phyloP scores from a whole-genome alignment of 345 rosid species.

The Noccaea caerulescens region DNA sequence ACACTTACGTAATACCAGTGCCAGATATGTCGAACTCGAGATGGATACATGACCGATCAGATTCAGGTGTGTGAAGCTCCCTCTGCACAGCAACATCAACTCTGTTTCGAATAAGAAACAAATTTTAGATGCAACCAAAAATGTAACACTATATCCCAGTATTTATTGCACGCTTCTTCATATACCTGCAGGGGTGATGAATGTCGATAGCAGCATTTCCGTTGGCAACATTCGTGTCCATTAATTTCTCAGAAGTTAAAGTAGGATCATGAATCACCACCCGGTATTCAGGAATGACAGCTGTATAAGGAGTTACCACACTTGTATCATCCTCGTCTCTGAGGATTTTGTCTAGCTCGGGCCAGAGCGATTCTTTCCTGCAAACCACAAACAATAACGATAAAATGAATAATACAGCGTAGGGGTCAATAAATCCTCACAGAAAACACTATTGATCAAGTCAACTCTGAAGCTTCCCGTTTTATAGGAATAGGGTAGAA shows the following conservation, averaged over 20 bases:
- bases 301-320: constrained; percentile 83
- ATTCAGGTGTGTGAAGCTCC: constrained; percentile 88
- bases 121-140: constrained; percentile 38
- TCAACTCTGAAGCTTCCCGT: constrained; percentile 19
- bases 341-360: constrained; percentile 81
- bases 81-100: constrained; percentile 72
- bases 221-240: constrained; percentile 52
- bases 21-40: constrained; percentile 84
- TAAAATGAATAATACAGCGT: not conserved
- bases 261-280: constrained; percentile 68
- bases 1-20: constrained; percentile 72
- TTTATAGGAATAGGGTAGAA: constrained; percentile 6
- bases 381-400: constrained; percentile 22
- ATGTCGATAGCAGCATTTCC: constrained; percentile 69
- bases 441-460: constrained; percentile 16
- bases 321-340: constrained; percentile 79
- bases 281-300: constrained; percentile 85
- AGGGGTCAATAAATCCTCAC: not conserved
- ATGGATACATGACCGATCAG: constrained; percentile 95
- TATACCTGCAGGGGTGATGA: constrained; percentile 92
- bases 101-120: constrained; percentile 50
- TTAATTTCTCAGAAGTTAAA: constrained; percentile 43
- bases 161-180: constrained; percentile 1
- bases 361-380: constrained; percentile 87
- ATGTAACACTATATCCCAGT: not conserved